Percentiles rank a stretch among this genome's conserved stretches.
phyloP scores from a whole-genome alignment of 352 stramenopile species.

The Globisporangium cystogenes region DNA sequence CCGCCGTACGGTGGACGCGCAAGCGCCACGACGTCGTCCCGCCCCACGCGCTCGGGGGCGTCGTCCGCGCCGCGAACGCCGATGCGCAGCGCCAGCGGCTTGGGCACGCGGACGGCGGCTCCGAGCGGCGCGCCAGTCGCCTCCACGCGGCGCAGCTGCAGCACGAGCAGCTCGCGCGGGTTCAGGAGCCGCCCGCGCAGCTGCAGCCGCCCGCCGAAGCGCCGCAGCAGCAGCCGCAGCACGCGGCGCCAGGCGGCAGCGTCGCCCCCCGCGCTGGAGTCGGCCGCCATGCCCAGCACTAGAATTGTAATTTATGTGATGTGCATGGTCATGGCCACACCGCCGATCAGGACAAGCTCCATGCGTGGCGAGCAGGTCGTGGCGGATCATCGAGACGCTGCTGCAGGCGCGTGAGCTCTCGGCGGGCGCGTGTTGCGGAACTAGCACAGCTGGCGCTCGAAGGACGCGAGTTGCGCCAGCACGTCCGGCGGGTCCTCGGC shows the following conservation, averaged over 20 bases:
- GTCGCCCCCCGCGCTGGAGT: neutral
- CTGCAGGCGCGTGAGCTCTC: slow-evolving; percentile 7
- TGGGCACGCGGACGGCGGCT: slow-evolving; percentile 4
- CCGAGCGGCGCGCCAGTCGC: neutral
- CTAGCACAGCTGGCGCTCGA: slow-evolving; percentile 5
- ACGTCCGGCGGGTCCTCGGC: neutral
- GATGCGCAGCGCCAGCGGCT: slow-evolving; percentile 8
- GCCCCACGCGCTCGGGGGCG: slow-evolving; percentile 7
- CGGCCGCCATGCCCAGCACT: too few species aligned
- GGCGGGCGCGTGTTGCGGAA: slow-evolving; percentile 6
- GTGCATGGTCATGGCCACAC: too few species aligned
- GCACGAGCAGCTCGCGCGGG: slow-evolving; percentile 32
- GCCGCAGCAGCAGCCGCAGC: slow-evolving; percentile 21
- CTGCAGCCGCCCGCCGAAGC: slow-evolving; percentile 18
- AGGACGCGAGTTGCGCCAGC: slow-evolving; percentile 5
- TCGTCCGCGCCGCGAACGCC: slow-evolving; percentile 14
- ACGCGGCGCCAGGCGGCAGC: slow-evolving; percentile 6
- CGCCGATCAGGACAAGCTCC: too few species aligned
- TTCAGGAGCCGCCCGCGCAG: slow-evolving; percentile 42
- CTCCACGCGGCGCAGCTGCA: slow-evolving; percentile 10
- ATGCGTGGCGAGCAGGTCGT: slow-evolving; percentile 14
- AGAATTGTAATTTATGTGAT: too few species aligned
- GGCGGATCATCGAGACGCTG: slow-evolving; percentile 14
- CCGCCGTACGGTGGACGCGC: neutral
- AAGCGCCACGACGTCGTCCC: slow-evolving; percentile 10